Evolutionary conservation across 768 basidiomycete genomes (phyloP).

Genomic region (Tulasnella sp.): DNA sequence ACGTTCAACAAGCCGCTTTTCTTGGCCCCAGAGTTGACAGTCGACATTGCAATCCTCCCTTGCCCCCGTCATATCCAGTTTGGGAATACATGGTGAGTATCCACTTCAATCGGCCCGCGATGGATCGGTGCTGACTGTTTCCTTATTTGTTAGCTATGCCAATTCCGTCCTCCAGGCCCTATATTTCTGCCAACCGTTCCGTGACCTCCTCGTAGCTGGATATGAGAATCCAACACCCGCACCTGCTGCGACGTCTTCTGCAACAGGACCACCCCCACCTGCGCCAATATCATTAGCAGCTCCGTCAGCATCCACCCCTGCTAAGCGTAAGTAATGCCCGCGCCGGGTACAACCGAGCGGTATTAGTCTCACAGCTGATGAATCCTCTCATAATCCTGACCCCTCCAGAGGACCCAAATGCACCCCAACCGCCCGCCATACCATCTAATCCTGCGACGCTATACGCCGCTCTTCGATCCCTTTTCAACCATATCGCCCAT

Average conservation of each 20-base stretch:
- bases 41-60: background rate
- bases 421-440: conserved; percentile 45
- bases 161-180: conserved; percentile 98
- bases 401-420: conserved; percentile 37
- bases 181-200: conserved; percentile 92
- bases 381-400: background rate
- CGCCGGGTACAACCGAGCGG: background rate
- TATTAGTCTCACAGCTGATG: conserved; percentile 20
- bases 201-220: conserved; percentile 75
- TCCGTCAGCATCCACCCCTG: background rate
- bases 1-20: conserved; percentile 39
- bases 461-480: conserved; percentile 87
- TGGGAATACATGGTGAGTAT: conserved; percentile 83
- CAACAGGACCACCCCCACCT: conserved; percentile 17
- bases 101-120: background rate
- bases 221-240: conserved; percentile 49
- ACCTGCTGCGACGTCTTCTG: conserved; percentile 38
- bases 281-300: conserved; percentile 35
- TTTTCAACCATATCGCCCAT: conserved; percentile 78
- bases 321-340: conserved; percentile 5
- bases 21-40: background rate
- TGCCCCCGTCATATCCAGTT: background rate
- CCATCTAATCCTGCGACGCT: conserved; percentile 67
- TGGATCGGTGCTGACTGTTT: conserved; percentile 14
- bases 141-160: conserved; percentile 64